phyloP scores from a whole-genome alignment of 768 basidiomycete genomes.

The Amanita exitialis region DNA sequence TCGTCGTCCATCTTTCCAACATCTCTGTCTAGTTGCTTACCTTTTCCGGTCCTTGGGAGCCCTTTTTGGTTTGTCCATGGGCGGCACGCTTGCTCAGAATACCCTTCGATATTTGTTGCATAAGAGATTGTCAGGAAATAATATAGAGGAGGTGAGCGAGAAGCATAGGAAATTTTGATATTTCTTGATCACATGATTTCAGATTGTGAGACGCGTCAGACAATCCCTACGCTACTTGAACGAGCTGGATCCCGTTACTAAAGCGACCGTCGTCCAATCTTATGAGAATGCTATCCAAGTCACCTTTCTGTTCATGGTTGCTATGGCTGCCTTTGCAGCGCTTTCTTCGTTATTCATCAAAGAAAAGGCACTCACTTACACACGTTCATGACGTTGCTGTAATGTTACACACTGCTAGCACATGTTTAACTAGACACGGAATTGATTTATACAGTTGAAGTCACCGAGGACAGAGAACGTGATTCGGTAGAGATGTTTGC shows the following conservation, averaged over 20 bases:
- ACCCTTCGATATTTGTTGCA: conserved; percentile 35
- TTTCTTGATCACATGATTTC: not conserved
- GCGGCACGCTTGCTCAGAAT: conserved; percentile 46
- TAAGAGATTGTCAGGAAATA: conserved; percentile 27
- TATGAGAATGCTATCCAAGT: conserved; percentile 37
- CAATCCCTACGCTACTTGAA: conserved; percentile 39
- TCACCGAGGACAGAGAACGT: too few species aligned
- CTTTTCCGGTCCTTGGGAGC: conserved; percentile 57
- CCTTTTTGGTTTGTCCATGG: conserved; percentile 45
- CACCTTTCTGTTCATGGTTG: conserved; percentile 37
- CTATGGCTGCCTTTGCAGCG: conserved; percentile 28
- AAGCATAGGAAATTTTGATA: not conserved
- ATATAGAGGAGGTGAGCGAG: conserved; percentile 40
- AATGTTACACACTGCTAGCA: too few species aligned
- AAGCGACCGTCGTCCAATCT: conserved; percentile 24
- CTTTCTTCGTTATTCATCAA: conserved; percentile 41
- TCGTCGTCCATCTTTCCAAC: not conserved
- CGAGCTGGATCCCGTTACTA: conserved; percentile 27
- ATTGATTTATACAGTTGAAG: too few species aligned
- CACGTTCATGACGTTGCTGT: not conserved
- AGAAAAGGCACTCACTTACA: conserved; percentile 28
- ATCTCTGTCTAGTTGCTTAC: conserved; percentile 36
- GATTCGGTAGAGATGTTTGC: too few species aligned
- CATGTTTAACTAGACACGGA: too few species aligned
- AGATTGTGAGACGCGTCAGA: conserved; percentile 41